Conservation (phyloP, 2,329 filamentous ascomycete species). For the Alternaria arbusti region DNA sequence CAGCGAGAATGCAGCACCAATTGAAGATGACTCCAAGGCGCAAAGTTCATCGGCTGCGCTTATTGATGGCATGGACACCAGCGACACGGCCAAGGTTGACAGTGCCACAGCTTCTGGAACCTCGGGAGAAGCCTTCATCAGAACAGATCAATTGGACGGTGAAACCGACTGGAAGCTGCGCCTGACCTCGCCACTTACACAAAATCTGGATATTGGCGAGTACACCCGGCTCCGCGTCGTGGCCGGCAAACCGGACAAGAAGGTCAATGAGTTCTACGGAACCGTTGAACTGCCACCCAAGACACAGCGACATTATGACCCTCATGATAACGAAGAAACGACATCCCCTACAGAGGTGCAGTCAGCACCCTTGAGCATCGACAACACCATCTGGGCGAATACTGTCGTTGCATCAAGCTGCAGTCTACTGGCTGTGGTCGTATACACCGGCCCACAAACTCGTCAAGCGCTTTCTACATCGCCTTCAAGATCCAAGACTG, state of each 20-base stretch:
- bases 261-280: slow-evolving; percentile 94
- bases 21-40: slow-evolving; percentile 1
- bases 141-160: slow-evolving; percentile 95
- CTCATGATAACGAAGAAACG: slow-evolving; percentile 40
- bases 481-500: slow-evolving; percentile 89
- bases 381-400: slow-evolving; percentile 99
- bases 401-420: slow-evolving; percentile 95
- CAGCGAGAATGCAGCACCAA: slow-evolving; percentile 22
- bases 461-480: slow-evolving; percentile 92
- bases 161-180: slow-evolving; percentile 99
- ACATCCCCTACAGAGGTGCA: slow-evolving; percentile 42
- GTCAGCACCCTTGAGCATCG: slow-evolving; percentile 81
- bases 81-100: slow-evolving; percentile 22
- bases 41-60: slow-evolving; percentile 19
- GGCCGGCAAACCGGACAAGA: slow-evolving; percentile 89
- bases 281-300: slow-evolving; percentile 76
- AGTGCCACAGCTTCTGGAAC: slow-evolving; percentile 39
- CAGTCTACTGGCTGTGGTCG: slow-evolving; percentile 83
- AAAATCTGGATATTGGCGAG: slow-evolving; percentile 75
- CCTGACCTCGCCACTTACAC: slow-evolving; percentile 83
- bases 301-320: slow-evolving; percentile 56
- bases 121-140: slow-evolving; percentile 92
- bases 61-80: slow-evolving; percentile 26
- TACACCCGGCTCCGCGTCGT: slow-evolving; percentile 72
- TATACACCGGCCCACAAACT: slow-evolving; percentile 95